A percentile compares a stretch with the other conserved stretches of the same genome.
Evolutionary conservation across 352 stramenopile species (phyloP).

Genomic region (Saprolegnia diclina): DNA sequence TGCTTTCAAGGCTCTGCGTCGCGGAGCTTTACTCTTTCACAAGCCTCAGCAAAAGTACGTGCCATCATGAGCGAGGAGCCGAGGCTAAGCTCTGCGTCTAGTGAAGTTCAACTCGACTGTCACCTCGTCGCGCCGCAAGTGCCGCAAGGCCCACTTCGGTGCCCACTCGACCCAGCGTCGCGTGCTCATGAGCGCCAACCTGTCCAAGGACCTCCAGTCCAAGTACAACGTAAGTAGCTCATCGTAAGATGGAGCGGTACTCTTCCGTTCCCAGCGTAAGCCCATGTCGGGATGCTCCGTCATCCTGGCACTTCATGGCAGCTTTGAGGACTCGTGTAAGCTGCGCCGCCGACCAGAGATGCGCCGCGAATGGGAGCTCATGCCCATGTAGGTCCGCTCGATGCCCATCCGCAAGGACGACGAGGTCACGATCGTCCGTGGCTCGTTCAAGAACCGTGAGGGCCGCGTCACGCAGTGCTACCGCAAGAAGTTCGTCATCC

Average conservation of each 20-base stretch:
- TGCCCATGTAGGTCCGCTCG: constrained; percentile 85
- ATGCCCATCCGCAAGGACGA: constrained; percentile 99
- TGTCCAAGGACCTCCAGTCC: constrained; percentile 99
- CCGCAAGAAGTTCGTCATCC: constrained; percentile 99
- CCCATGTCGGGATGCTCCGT: constrained; percentile 61
- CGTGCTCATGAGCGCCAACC: constrained; percentile 96
- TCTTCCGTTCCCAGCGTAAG: constrained; percentile 81
- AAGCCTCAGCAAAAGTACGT: not conserved
- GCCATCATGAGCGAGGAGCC: too few relatives aligned
- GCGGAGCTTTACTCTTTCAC: not conserved
- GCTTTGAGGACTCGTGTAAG: constrained; percentile 37
- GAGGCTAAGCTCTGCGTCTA: constrained; percentile 28
- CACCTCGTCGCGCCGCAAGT: constrained; percentile 96
- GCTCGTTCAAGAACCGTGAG: constrained; percentile 97
- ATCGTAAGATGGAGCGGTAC: constrained; percentile 28
- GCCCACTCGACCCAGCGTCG: constrained; percentile 94
- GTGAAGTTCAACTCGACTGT: constrained; percentile 94
- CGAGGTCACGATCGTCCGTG: constrained; percentile 97
- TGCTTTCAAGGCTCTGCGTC: not conserved
- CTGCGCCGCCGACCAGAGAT: not conserved
- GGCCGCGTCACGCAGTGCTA: constrained; percentile 97
- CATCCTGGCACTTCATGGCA: constrained; percentile 86
- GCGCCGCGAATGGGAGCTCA: not conserved
- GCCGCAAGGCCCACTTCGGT: constrained; percentile 98
- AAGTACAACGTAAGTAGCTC: constrained; percentile 97